Evolutionary conservation across 2,329 filamentous ascomycete genomes (phyloP).

Genomic region (Nannizziopsis barbatae): DNA sequence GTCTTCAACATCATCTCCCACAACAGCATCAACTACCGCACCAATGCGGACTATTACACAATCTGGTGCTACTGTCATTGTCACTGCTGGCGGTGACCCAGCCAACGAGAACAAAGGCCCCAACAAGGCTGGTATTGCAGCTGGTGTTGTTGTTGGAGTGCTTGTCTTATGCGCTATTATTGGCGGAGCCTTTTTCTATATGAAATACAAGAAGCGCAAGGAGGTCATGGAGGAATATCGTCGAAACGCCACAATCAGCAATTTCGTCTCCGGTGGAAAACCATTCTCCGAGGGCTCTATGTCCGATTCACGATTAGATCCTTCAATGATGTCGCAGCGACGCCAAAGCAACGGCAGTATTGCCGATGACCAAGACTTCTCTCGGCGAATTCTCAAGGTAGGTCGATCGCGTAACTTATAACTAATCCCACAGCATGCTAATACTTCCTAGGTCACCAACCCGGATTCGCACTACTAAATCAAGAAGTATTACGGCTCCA

Average conservation of each 20-base stretch:
- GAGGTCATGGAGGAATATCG: slow-evolving; percentile 76
- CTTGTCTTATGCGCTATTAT: slow-evolving; percentile 55
- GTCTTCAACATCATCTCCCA: slow-evolving; percentile 22
- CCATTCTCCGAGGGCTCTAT: slow-evolving; percentile 55
- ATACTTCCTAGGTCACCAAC: slow-evolving; percentile 10
- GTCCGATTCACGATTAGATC: slow-evolving; percentile 75
- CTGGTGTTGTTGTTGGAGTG: slow-evolving; percentile 75
- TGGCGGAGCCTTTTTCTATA: slow-evolving; percentile 60
- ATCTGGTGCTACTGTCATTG: slow-evolving; percentile 16
- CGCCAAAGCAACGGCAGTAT: slow-evolving; percentile 91
- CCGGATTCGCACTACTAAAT: slow-evolving; percentile 10
- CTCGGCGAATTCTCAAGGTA: slow-evolving; percentile 88
- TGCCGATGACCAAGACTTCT: slow-evolving; percentile 94
- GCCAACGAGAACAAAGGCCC: slow-evolving; percentile 32
- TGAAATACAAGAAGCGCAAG: slow-evolving; percentile 63
- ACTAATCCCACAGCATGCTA: neutral
- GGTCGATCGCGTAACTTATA: neutral
- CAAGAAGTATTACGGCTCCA: neutral
- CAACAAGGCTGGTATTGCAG: slow-evolving; percentile 77
- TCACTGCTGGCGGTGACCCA: slow-evolving; percentile 17
- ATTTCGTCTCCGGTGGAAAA: slow-evolving; percentile 53
- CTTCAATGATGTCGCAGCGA: slow-evolving; percentile 65
- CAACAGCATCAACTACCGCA: slow-evolving; percentile 29
- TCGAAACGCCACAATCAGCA: slow-evolving; percentile 65
- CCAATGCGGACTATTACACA: slow-evolving; percentile 35